These are phyloP conservation scores for Sarocladiaceae sp. DNA, from an alignment of 2,329 filamentous ascomycete genomes.

Conservation along the genomic window DNA sequence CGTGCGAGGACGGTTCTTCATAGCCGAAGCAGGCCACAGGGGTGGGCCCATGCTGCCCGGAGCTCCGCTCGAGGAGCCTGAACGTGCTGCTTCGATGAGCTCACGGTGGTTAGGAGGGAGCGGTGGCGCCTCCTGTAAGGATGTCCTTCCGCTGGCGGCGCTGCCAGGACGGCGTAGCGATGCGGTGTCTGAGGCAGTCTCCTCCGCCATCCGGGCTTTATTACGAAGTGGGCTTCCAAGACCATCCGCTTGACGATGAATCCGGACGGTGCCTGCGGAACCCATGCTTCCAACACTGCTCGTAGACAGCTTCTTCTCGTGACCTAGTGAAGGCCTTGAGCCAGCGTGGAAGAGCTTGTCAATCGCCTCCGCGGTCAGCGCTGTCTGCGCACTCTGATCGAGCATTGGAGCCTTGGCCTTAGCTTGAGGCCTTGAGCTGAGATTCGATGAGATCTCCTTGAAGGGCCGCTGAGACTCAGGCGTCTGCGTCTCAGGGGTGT, in stretches of 20 bases:
- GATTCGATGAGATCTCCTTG: slow-evolving; percentile 57
- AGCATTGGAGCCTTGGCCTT: slow-evolving; percentile 39
- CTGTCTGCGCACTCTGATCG: slow-evolving; percentile 76
- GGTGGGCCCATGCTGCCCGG: slow-evolving; percentile 71
- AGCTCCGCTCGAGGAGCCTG: slow-evolving; percentile 41
- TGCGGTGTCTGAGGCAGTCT: slow-evolving; percentile 29
- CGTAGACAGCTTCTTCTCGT: slow-evolving; percentile 31
- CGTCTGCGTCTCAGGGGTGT: slow-evolving; percentile 34
- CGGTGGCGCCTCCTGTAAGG: slow-evolving; percentile 52
- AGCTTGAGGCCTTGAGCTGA: slow-evolving; percentile 31
- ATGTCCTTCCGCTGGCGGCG: slow-evolving; percentile 55
- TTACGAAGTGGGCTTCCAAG: slow-evolving; percentile 35
- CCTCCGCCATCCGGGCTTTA: slow-evolving; percentile 32
- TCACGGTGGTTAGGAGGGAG: slow-evolving; percentile 78
- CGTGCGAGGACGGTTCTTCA: slow-evolving; percentile 52
- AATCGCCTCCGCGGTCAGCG: slow-evolving; percentile 74
- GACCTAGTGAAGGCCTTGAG: slow-evolving; percentile 16
- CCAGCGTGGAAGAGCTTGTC: slow-evolving; percentile 62
- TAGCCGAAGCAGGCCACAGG: slow-evolving; percentile 70
- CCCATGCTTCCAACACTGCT: slow-evolving; percentile 27
- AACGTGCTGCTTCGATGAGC: slow-evolving; percentile 73
- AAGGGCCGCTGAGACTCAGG: slow-evolving; percentile 53
- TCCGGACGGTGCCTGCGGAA: slow-evolving; percentile 34
- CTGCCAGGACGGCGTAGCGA: slow-evolving; percentile 59
- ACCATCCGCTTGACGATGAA: slow-evolving; percentile 44